phyloP scores from a whole-genome alignment of 2,329 filamentous ascomycete genomes.

The Aureobasidium musti region DNA sequence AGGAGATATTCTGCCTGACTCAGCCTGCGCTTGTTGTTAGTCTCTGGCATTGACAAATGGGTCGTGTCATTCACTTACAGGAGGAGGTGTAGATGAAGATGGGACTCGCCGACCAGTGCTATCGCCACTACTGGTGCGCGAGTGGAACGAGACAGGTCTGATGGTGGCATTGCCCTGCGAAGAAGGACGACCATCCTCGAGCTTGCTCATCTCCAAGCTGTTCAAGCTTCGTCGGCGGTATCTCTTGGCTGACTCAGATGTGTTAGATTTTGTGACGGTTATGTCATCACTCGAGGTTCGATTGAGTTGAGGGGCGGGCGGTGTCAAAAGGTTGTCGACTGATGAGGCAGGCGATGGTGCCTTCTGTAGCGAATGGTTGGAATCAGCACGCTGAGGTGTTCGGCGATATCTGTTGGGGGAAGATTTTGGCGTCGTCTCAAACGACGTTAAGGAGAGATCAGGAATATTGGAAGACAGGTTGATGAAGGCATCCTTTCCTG shows the following conservation, averaged over 20 bases:
- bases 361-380: conserved; percentile 44
- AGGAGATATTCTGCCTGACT: conserved; percentile 31
- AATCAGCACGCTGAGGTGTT: conserved; percentile 57
- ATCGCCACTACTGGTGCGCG: conserved; percentile 42
- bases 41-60: not conserved
- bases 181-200: conserved; percentile 34
- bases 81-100: conserved; percentile 30
- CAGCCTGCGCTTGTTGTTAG: conserved; percentile 24
- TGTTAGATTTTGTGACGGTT: conserved; percentile 59
- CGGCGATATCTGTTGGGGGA: conserved; percentile 85
- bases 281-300: conserved; percentile 65
- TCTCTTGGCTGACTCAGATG: conserved; percentile 70
- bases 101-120: conserved; percentile 34
- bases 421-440: conserved; percentile 63
- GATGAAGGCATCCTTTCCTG: conserved; percentile 45
- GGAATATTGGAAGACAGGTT: conserved; percentile 55
- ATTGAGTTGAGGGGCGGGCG: conserved; percentile 34
- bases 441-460: conserved; percentile 57
- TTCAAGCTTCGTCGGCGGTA: conserved; percentile 83
- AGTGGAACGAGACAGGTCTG: conserved; percentile 39
- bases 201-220: conserved; percentile 53
- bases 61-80: not conserved
- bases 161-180: conserved; percentile 40
- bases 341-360: conserved; percentile 44
- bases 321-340: conserved; percentile 57